Percentiles rank a stretch among this genome's conserved stretches.
Evolutionary conservation across 768 basidiomycete species (phyloP).

Genomic region (Cantharellus cinnabarinus): DNA sequence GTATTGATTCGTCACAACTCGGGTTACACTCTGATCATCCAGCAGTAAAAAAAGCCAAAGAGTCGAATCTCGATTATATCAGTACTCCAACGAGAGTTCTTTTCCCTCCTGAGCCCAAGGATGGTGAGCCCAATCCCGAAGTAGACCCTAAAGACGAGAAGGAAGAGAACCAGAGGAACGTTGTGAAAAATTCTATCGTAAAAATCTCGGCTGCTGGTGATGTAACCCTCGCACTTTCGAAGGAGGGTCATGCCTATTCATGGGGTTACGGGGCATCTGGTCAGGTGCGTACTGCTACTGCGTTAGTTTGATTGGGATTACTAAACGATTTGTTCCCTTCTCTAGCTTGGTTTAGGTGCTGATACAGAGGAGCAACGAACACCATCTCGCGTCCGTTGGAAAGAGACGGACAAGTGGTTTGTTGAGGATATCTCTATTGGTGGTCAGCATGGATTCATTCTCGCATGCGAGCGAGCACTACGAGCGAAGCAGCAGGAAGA

Average conservation of each 20-base stretch:
- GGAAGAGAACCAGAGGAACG: constrained; percentile 3
- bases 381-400: constrained; percentile 5
- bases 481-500: background rate
- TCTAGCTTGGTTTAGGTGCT: constrained; percentile 22
- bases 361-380: constrained; percentile 12
- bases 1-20: constrained; percentile 66
- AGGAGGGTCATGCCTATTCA: constrained; percentile 20
- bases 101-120: constrained; percentile 21
- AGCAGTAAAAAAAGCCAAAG: constrained; percentile 4
- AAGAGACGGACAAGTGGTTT: constrained; percentile 3
- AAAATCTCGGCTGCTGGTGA: constrained; percentile 19
- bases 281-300: background rate
- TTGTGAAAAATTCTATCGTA: constrained; percentile 14
- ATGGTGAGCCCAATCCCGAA: constrained; percentile 16
- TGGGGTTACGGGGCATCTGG: constrained; percentile 21
- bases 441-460: constrained; percentile 7
- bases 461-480: constrained; percentile 2
- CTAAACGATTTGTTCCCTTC: background rate
- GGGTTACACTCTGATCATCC: constrained; percentile 33
- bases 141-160: constrained; percentile 6
- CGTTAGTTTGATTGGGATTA: too few relatives aligned
- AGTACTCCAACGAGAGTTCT: constrained; percentile 12
- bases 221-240: constrained; percentile 21
- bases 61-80: constrained; percentile 1
- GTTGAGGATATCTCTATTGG: constrained; percentile 6